phyloP scores from a whole-genome alignment of 1,139 yeast genomes.

The Geotrichum cucujoidarum region DNA sequence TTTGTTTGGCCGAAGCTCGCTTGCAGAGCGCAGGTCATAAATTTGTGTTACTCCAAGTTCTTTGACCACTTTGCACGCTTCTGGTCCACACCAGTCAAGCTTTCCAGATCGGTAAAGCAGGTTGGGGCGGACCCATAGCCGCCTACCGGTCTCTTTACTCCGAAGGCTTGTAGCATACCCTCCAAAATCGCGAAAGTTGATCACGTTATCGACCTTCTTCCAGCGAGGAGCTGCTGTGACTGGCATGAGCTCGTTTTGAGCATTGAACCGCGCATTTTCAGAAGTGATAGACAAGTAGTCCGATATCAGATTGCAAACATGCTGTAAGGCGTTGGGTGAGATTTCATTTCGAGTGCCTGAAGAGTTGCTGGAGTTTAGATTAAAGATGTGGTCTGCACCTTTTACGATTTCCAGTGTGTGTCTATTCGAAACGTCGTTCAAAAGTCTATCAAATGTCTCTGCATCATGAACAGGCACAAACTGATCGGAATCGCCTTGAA shows the following conservation, averaged over 20 bases:
- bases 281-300: conserved; percentile 49
- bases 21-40: conserved; percentile 65
- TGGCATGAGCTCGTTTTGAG: conserved; percentile 24
- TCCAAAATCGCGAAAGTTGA: conserved; percentile 75
- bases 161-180: conserved; percentile 49
- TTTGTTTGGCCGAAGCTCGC: conserved; percentile 50
- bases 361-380: conserved; percentile 1
- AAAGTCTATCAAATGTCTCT: conserved; percentile 51
- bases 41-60: conserved; percentile 50
- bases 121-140: conserved; percentile 47
- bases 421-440: conserved; percentile 44
- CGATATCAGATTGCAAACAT: conserved; percentile 50
- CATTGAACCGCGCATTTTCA: conserved; percentile 51
- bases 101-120: conserved; percentile 58
- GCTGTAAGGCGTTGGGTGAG: conserved; percentile 52
- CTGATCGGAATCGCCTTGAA: conserved; percentile 66
- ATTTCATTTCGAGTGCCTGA: too few relatives aligned
- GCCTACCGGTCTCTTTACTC: background rate
- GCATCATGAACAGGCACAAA: conserved; percentile 65
- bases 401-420: conserved; percentile 58
- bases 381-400: conserved; percentile 77
- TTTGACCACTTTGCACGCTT: background rate
- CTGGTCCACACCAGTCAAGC: conserved; percentile 9
- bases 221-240: conserved; percentile 13
- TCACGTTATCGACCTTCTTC: conserved; percentile 43